Conservation (phyloP, 1,284 basidiomycete genomes). For the Leccinum subrobustum region DNA sequence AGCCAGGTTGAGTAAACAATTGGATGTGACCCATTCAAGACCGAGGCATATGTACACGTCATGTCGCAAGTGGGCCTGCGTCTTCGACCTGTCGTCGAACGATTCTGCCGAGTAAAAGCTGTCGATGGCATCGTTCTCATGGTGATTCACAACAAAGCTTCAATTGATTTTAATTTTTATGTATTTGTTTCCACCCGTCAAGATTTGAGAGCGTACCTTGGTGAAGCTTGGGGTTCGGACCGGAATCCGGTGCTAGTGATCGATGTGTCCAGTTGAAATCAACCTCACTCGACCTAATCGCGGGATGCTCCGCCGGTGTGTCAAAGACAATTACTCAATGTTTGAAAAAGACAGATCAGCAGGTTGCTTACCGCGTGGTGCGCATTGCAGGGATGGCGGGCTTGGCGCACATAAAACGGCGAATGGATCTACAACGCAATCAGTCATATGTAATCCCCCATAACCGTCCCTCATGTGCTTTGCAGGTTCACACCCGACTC, state of each 20-base stretch:
- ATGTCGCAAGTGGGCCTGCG: background rate
- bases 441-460: background rate
- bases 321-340: background rate
- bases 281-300: background rate
- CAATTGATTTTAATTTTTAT: background rate
- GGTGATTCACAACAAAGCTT: background rate
- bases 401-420: background rate
- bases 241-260: background rate
- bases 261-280: background rate
- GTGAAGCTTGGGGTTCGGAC: background rate
- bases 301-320: background rate
- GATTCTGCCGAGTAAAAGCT: background rate
- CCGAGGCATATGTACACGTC: background rate
- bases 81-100: background rate
- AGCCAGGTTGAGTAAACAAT: background rate
- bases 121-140: conserved; percentile 7
- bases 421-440: background rate
- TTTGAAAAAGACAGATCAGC: background rate
- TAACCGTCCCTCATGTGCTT: background rate
- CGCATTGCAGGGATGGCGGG: background rate
- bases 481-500: background rate
- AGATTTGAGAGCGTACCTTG: background rate
- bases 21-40: conserved; percentile 1
- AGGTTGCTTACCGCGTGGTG: background rate
- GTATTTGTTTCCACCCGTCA: background rate